Base-by-base conservation (phyloP, 805 yeast genomes). In the Hanseniaspora pseudoguilliermondii region DNA sequence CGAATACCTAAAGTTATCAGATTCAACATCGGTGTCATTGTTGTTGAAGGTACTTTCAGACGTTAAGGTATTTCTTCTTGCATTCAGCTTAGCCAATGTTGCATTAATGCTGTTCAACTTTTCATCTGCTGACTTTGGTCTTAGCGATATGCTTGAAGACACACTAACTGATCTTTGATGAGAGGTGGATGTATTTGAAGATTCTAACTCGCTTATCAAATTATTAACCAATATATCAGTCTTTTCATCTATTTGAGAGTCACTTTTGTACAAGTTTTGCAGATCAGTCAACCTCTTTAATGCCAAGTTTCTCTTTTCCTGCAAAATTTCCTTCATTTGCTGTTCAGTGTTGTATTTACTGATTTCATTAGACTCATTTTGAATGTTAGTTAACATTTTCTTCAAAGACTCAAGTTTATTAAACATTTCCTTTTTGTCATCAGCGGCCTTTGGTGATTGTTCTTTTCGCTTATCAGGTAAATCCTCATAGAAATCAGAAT, bases 281-380 rank as follows among this genome's bases (percentile, higher is more conserved):
- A 90, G 74, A 59, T 83, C 84, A 38, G 78, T 72, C 56, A 90
- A 73, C 60, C 95, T 74, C 57, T 82, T 84, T 74, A 86, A 72
- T 0, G 91, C 91, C 65, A 79, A 73, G 51, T 73, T 64, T 62
- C 81, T 84, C 62, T 82, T 83, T 58, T 78, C 78, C 47, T 75
- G 73, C 67, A 82, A 75, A 62, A 77, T 64, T 49, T 84, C 82
- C 58, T 77, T 76, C 54, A 79, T 76, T 56, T 77, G 70, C 15
- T 72, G 72, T 55, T 73, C 68, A 16, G 72, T 69, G 66, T 84
- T 84, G 60, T 74, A 79, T 64, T 84, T 85, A 66, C 86, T 76
- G 41, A 85, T 82, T 59, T 81, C 88, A 65, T 86, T 86, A 1
- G 90, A 82, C 64, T 86, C 90, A 48, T 75, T 75, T 66, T 86